These are phyloP conservation scores for Protomyces lactucae-debilis DNA, from an alignment of 1,139 yeast genomes.

Conservation along the genomic window DNA sequence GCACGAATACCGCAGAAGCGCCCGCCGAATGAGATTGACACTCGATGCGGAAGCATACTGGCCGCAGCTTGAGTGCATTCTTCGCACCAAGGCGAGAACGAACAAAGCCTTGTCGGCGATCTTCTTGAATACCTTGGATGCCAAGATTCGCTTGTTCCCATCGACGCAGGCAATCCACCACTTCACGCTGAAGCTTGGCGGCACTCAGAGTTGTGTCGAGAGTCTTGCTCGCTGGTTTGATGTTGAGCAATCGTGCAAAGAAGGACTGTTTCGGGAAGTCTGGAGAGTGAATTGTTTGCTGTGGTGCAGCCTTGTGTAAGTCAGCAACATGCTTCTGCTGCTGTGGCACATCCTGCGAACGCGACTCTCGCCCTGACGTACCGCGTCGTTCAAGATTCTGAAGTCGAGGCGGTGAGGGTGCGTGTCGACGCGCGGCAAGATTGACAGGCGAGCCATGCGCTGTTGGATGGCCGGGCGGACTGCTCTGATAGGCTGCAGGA, in stretches of 20 bases:
- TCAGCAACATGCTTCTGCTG: neutral
- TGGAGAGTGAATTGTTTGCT: neutral
- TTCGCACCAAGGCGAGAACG: constrained; percentile 26
- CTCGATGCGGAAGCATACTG: constrained; percentile 27
- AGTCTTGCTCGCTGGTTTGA: constrained; percentile 26
- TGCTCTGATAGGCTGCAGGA: neutral
- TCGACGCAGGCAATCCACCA: constrained; percentile 18
- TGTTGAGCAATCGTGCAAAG: constrained; percentile 29
- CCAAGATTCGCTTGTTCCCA: constrained; percentile 29
- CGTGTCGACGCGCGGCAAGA: constrained; percentile 17
- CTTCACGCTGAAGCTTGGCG: constrained; percentile 21
- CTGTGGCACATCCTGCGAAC: neutral
- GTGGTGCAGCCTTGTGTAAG: neutral
- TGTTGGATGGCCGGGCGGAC: constrained; percentile 23
- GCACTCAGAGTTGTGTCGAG: constrained; percentile 26
- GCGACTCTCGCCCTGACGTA: neutral
- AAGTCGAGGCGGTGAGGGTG: constrained; percentile 19
- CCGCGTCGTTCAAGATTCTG: neutral
- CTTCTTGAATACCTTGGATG: constrained; percentile 23
- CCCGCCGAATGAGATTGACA: constrained; percentile 7
- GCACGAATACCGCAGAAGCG: constrained; percentile 21
- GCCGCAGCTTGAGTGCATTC: constrained; percentile 28
- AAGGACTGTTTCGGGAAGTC: constrained; percentile 17
- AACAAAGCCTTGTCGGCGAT: constrained; percentile 13
- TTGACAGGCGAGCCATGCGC: neutral